Percentiles rank a stretch among this genome's conserved stretches.
Evolutionary conservation across 129 eudicot genomes (phyloP).

Genomic region (carrot (Daucus carota)): DH1_v3.0 NC_030384.2:35786501-35787000

Average conservation of each 20-base stretch:
- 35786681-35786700: conserved; percentile 5
- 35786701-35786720: background rate
- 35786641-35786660: conserved; percentile 13
- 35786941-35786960: conserved; percentile 1
- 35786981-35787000: conserved; percentile 5
- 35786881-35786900: conserved; percentile 14
- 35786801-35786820: background rate
- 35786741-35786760: conserved; percentile 22
- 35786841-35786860: conserved; percentile 10
- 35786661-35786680: conserved; percentile 7
- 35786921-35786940: conserved; percentile 16
- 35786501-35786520: conserved; percentile 24
- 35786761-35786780: background rate
- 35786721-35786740: conserved; percentile 12
- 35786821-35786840: conserved; percentile 10
- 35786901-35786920: conserved; percentile 14
- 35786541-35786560: conserved; percentile 17
- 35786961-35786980: background rate
- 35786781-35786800: background rate
- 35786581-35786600: conserved; percentile 52
- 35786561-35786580: conserved; percentile 27
- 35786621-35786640: conserved; percentile 15
- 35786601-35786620: conserved; percentile 24
- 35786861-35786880: conserved; percentile 23
- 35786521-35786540: conserved; percentile 17